phyloP scores from a whole-genome alignment of 495 filamentous ascomycete genomes.

The Penicillium argentinense region DNA sequence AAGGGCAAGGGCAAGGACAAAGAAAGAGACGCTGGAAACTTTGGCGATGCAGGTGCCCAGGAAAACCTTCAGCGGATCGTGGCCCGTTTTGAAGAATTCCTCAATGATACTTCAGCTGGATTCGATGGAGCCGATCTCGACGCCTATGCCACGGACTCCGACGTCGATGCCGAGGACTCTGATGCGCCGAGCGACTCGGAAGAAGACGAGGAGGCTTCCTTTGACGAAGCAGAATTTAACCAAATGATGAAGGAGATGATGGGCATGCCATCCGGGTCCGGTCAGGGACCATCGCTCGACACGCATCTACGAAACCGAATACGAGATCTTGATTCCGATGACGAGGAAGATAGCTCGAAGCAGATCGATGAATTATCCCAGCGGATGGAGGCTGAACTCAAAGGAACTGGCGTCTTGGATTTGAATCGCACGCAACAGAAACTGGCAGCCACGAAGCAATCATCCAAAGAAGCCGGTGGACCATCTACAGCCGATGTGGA shows the following conservation, averaged over 20 bases:
- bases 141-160: conserved; percentile 63
- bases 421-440: conserved; percentile 49
- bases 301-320: conserved; percentile 33
- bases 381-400: conserved; percentile 81
- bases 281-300: conserved; percentile 20
- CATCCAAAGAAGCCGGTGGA: conserved; percentile 27
- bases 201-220: conserved; percentile 74
- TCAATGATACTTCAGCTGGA: conserved; percentile 82
- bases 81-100: conserved; percentile 84
- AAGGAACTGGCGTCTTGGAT: conserved; percentile 69
- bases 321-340: conserved; percentile 44
- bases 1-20: conserved; percentile 48
- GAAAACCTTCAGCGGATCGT: conserved; percentile 88
- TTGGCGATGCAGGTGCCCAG: conserved; percentile 78
- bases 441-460: conserved; percentile 19
- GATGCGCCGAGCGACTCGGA: conserved; percentile 54
- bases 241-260: conserved; percentile 95
- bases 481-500: conserved; percentile 10
- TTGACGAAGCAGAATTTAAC: conserved; percentile 83
- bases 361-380: conserved; percentile 71
- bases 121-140: conserved; percentile 72
- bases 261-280: conserved; percentile 61
- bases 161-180: conserved; percentile 60
- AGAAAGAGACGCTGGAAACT: conserved; percentile 43
- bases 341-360: conserved; percentile 57